These are phyloP conservation scores for Carex pumila DNA, from an alignment of 176 grass and related monocot genomes.

Conservation along the genomic window DNA sequence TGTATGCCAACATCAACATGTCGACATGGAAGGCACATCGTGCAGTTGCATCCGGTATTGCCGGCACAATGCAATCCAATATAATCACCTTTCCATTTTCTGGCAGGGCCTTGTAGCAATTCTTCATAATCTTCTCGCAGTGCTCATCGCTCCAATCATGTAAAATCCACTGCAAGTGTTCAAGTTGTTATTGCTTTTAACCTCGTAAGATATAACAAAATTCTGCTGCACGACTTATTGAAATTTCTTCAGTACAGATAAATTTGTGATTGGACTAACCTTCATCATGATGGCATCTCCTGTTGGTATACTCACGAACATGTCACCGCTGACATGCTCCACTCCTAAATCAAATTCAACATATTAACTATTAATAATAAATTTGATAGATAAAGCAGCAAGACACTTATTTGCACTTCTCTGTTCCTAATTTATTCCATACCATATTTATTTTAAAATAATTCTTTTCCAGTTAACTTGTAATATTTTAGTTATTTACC, in stretches of 20 bases:
- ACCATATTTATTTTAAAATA: too few species aligned
- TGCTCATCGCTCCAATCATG: constrained; percentile 24
- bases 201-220: not conserved
- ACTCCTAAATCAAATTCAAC: not conserved
- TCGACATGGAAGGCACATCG: not conserved
- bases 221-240: not conserved
- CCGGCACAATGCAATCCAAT: not conserved
- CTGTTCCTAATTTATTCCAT: too few species aligned
- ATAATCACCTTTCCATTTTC: constrained; percentile 25
- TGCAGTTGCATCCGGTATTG: not conserved
- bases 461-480: too few species aligned
- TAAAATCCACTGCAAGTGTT: constrained; percentile 17
- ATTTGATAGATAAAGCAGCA: not conserved
- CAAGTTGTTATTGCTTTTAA: not conserved
- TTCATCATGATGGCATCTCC: constrained; percentile 33
- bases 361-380: too few species aligned
- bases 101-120: constrained; percentile 23
- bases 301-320: constrained; percentile 17
- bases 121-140: constrained; percentile 24
- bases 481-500: not conserved
- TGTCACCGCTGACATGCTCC: constrained; percentile 13
- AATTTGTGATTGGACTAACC: not conserved
- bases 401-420: not conserved
- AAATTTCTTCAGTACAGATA: not conserved
- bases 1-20: not conserved